These are phyloP conservation scores for Sporisorium sorghi DNA, from an alignment of 1,284 basidiomycete species.

Conservation along the genomic window DNA sequence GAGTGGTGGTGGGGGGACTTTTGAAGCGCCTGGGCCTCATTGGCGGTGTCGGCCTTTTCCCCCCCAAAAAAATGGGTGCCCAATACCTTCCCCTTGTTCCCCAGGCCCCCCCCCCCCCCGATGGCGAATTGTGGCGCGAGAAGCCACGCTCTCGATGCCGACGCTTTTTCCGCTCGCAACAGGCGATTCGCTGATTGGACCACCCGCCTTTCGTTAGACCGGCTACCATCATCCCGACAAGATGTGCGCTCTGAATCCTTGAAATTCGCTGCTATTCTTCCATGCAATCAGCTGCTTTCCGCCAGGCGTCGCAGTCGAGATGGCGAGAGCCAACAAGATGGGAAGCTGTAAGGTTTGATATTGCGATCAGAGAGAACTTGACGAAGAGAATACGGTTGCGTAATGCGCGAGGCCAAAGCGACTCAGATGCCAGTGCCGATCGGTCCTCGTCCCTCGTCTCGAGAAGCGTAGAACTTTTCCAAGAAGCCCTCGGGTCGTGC, in stretches of 20 bases:
- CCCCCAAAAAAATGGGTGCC: too few species aligned
- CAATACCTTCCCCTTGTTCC: too few species aligned
- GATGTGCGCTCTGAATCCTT: neutral
- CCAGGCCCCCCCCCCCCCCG: too few species aligned
- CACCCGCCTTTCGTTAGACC: neutral
- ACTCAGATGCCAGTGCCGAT: slow-evolving; percentile 49
- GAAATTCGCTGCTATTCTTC: neutral
- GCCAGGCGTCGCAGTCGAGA: neutral
- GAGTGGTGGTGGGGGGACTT: too few species aligned
- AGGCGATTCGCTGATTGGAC: neutral
- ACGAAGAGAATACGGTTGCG: too few species aligned
- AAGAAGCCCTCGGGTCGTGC: slow-evolving; percentile 76
- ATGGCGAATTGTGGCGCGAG: neutral
- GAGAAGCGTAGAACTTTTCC: slow-evolving; percentile 81
- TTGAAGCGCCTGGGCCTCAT: too few species aligned
- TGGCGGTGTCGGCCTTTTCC: too few species aligned
- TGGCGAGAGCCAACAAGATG: neutral
- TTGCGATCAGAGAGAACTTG: slow-evolving; percentile 16
- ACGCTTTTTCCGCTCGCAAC: neutral
- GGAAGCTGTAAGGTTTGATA: slow-evolving; percentile 12
- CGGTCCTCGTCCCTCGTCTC: slow-evolving; percentile 66
- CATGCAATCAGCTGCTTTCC: neutral
- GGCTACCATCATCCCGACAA: neutral
- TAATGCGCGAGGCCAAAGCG: neutral
- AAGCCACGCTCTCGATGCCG: neutral